Conservation (phyloP, 2,329 filamentous ascomycete species). For the Fusarium circinatum region DNA sequence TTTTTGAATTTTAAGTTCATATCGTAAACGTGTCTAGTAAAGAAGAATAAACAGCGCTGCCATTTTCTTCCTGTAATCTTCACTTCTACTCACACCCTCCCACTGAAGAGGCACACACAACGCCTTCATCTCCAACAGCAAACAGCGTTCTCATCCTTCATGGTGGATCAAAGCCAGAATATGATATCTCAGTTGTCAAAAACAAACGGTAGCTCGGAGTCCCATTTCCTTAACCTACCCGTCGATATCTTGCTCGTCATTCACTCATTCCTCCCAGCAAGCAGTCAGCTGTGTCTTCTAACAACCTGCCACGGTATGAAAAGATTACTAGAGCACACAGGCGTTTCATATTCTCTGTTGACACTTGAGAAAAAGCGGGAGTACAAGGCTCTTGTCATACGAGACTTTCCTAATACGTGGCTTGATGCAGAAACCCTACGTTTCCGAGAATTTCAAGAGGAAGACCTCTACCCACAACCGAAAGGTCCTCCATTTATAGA, state of each 20-base stretch:
- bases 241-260: neutral
- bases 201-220: neutral
- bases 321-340: neutral
- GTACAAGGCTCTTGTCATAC: neutral
- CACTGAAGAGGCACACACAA: neutral
- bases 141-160: neutral
- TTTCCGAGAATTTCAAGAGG: neutral
- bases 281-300: neutral
- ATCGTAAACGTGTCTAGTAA: too few relatives aligned
- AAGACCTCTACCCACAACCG: neutral
- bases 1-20: neutral
- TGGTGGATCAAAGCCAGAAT: neutral
- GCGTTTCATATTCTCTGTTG: fast-evolving
- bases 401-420: slow-evolving; percentile 3
- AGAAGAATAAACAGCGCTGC: neutral
- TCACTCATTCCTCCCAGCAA: neutral
- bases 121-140: neutral
- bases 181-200: too few relatives aligned
- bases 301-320: neutral
- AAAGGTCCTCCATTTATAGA: neutral
- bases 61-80: neutral
- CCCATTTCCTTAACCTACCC: neutral
- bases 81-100: neutral
- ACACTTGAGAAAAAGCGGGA: neutral
- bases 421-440: neutral